Base-by-base conservation (phyloP, 1,284 basidiomycete genomes). In the Malassezia arunalokei region DNA sequence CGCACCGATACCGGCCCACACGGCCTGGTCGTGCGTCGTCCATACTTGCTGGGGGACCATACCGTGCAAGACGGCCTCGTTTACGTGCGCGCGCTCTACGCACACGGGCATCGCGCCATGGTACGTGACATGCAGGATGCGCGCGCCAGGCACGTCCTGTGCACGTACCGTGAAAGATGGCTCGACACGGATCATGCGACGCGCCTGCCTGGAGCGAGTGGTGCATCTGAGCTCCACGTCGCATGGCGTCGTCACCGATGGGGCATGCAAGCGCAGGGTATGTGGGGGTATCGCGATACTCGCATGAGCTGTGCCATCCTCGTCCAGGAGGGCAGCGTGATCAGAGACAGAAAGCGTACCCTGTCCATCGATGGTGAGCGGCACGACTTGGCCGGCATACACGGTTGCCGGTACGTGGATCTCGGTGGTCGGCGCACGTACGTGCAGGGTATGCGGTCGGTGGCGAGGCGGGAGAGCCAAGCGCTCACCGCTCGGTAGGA, bases 351-450 rank as follows among this genome's bases (percentile, higher is more conserved):
- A 24, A 4, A 24, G 20, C 20, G 20, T 24, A 4, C 20, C 20
- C 20, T 24, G 20, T 24, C 20, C 20, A 24, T 24, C 20, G 20
- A 24, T 4, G 20, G 20, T 24, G 15, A 35, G 33, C 15, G 33
- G 33, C 11, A 17, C 40, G 9, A 43, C 29, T 17, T 54, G 45
- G 40, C 52, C 52, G 14, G 30, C 20, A 6, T 30, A 27, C 41
- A 49, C 8, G 3, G 30, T 31, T 5, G 27, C 12, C 3, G 47
- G 47, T 28, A 39, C 38, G 11, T 38, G 12, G 27, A 54, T 14
- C 8, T 35, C 44, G 15, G 11, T 12, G 11, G 33, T 35, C 35
- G 27, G 37, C 28, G 45, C 17, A 2, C 8, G 8, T 14, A 30
- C 45, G 8, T 24, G 45, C 24, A 47, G 38, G n/a, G 38, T 24